Conservation (phyloP, 768 basidiomycete genomes). For the Lactarius quietus region DNA sequence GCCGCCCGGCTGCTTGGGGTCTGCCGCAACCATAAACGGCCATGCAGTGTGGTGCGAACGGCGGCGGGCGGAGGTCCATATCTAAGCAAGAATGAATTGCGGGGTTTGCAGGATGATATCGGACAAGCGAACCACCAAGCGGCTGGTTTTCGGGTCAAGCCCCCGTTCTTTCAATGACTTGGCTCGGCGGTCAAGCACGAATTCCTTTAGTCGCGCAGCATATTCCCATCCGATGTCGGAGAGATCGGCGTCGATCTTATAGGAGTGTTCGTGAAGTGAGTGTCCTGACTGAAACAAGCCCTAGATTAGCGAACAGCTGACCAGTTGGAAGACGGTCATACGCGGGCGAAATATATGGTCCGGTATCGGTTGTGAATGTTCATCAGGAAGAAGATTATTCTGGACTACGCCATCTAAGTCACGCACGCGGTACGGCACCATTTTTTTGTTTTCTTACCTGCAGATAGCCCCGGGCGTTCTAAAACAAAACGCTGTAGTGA, state of each 20-base stretch:
- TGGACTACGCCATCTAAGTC: slow-evolving; percentile 49
- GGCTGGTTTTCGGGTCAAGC: slow-evolving; percentile 53
- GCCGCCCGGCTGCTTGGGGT: slow-evolving; percentile 26
- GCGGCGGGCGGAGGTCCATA: slow-evolving; percentile 95
- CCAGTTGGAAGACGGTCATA: slow-evolving; percentile 43
- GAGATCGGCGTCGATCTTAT: slow-evolving; percentile 96
- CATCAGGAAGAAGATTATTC: slow-evolving; percentile 99
- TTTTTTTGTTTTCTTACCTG: slow-evolving; percentile 50
- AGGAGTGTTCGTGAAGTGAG: slow-evolving; percentile 96
- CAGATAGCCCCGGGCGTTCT: slow-evolving; percentile 87
- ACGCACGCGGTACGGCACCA: neutral
- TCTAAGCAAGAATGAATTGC: slow-evolving; percentile 43
- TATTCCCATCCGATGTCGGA: slow-evolving; percentile 97
- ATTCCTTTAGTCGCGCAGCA: slow-evolving; percentile 83
- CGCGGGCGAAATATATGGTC: slow-evolving; percentile 95
- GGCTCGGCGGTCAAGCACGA: slow-evolving; percentile 78
- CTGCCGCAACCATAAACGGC: slow-evolving; percentile 63
- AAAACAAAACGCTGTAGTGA: neutral
- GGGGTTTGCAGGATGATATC: neutral
- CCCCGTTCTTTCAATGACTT: slow-evolving; percentile 74
- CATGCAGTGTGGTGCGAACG: slow-evolving; percentile 94
- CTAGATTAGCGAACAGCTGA: neutral
- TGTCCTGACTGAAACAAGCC: slow-evolving; percentile 74
- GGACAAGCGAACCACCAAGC: slow-evolving; percentile 54
- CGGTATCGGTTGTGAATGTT: slow-evolving; percentile 95